Evolutionary conservation across 2,329 filamentous ascomycete genomes (phyloP).

Genomic region (Alternaria ventricosa): DNA sequence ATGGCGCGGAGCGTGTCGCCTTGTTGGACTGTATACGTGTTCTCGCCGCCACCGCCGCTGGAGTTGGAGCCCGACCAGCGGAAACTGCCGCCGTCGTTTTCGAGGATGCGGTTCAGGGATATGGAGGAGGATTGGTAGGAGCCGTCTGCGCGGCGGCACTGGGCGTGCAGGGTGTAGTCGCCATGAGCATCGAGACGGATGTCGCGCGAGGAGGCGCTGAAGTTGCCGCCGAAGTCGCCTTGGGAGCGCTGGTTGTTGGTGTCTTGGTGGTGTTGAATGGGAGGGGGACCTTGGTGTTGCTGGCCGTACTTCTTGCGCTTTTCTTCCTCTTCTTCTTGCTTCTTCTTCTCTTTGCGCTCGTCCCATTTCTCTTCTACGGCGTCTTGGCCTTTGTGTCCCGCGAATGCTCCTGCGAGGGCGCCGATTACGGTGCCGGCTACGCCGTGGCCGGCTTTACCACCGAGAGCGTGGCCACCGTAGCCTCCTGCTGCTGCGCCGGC

Average conservation of each 20-base stretch:
- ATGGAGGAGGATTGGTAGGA: conserved; percentile 31
- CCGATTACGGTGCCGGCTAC: conserved; percentile 31
- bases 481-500: conserved; percentile 37
- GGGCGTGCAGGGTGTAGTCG: conserved; percentile 36
- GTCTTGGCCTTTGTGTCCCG: conserved; percentile 33
- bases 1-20: conserved; percentile 39
- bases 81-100: conserved; percentile 35
- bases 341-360: conserved; percentile 37
- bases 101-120: conserved; percentile 27
- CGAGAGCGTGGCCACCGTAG: conserved; percentile 34
- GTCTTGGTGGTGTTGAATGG: conserved; percentile 1
- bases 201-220: conserved; percentile 30
- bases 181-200: conserved; percentile 34
- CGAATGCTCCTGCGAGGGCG: conserved; percentile 32
- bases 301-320: conserved; percentile 14
- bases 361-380: conserved; percentile 32
- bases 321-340: conserved; percentile 29
- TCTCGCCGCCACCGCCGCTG: conserved; percentile 9
- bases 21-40: conserved; percentile 32
- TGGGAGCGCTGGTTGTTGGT: conserved; percentile 11
- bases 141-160: conserved; percentile 31
- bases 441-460: conserved; percentile 32
- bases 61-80: conserved; percentile 28
- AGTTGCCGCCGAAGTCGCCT: conserved; percentile 33
- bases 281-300: conserved; percentile 14